Evolutionary conservation across 106 monocot genomes (phyloP), one percentile per base, ranked within the genome.

Genomic region (Apostasia ramifera): DNA sequence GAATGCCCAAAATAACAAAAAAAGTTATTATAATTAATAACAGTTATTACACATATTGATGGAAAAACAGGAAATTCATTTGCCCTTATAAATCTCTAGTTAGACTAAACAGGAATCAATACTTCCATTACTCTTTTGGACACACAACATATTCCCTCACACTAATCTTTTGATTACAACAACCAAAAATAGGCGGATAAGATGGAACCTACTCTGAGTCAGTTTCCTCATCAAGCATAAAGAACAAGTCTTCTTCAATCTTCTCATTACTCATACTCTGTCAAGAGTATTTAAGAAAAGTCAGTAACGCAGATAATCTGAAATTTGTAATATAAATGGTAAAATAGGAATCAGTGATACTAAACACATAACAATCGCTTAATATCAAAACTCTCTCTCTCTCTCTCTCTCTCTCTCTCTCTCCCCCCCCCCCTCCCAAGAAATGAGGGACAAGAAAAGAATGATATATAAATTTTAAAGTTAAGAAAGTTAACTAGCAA

Each of bases 221-320:
- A 42, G 98, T 98, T 84, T 98, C 98, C 44, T 93, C 98, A 69
- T 98, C 89, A 90, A 98, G 98, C 93, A 98, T 85, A 53, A 73
- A 78, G 66, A 98, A 98, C 63, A 98, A 75, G 74, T 83, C 75
- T 76, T 92, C 93, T 85, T 98, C 98, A 72, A 93, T 98, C n/a
- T 79, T 81, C 77, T 90, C 90, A 64, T 85, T 71, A 48, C 85
- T 76, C 66, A 93, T 78, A 76, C 60, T 77, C 97, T 98, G 86
- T 39, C 11, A 66, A 74, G 37, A 85, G 40, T 10, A 43, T 66
- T 13, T 54, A 43, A 61, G 43, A 53, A 44, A 14, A 41, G 13
- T 9, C 14, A 63, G 46, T 45, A 72, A 40, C 7, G 40, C 26
- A 64, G 4, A 43, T 48, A 65, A 43, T 62, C 12, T 48, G 15